Evolutionary conservation across 2,329 filamentous ascomycete genomes (phyloP), one percentile per base, ranked within the genome.

Genomic region (Diaporthe humulicola): DNA sequence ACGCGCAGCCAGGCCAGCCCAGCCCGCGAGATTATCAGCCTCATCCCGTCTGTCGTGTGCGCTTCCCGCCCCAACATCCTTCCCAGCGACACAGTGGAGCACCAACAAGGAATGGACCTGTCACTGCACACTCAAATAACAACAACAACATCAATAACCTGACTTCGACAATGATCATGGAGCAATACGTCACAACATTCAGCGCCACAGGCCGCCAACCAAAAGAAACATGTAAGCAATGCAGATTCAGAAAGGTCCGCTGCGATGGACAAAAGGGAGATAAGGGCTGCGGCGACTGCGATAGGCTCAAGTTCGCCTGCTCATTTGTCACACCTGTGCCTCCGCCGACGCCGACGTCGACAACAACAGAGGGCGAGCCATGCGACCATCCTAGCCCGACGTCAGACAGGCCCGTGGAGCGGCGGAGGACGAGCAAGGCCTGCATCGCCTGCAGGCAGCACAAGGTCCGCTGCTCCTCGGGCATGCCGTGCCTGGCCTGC

Each of bases 181-280:
- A 76, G 73, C 75, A 76, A 66, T 76, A 70, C 33, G 75, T 76
- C 15, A 72, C 75, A 28, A 76, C 75, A 4, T 74, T 76, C 64
- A 76, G 75, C 73, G 75, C 75, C 28, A 70, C 75, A 19, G 75
- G 75, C 25, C 75, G 71, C 8, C 69, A 67, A 38, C 69, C 75
- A 42, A 76, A 76, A 58, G 75, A 76, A 15, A 76, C 75, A 9
- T 76, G 75, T 66, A 74, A 61, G 61, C 75, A 76, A 15, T 76
- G 75, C 58, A 50, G 75, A 5, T 75, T 75, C 10, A 73, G 75
- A 50, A 76, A 76, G 19, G 75, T 76, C 1, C 71, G 73, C 19
- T 76, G 74, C 15, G 74, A 76, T 45, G 74, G 74, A 1, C 40
- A 42, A 4, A 73, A 33, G 17, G 72, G 69, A 57, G 73, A 74